These are phyloP conservation scores for Mortierella sp. DNA, from an alignment of 371 early-diverging fungal genomes.

Conservation along the genomic window DNA sequence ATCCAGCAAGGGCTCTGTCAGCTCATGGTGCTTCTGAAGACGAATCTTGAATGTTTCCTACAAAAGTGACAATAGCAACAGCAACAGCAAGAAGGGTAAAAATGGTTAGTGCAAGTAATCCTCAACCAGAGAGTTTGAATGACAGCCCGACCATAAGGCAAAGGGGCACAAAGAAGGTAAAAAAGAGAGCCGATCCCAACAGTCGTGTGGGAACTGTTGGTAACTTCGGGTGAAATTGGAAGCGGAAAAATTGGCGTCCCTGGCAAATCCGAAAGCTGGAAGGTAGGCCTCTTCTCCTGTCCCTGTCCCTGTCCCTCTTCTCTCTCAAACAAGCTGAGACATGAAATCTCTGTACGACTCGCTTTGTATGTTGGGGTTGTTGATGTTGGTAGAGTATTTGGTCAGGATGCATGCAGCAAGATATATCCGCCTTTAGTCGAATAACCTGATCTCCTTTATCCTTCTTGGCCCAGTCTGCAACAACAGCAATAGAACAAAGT, in stretches of 20 bases:
- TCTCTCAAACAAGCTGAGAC: not conserved
- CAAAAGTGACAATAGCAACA: not conserved
- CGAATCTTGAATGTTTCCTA: constrained; percentile 86
- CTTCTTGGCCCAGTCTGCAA: no score
- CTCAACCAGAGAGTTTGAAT: not conserved
- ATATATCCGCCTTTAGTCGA: not conserved
- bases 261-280: not conserved
- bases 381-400: not conserved
- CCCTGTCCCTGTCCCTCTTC: not conserved
- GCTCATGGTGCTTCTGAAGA: constrained; percentile 80
- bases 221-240: constrained; percentile 34
- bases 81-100: not conserved
- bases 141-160: not conserved
- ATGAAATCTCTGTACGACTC: not conserved
- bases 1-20: constrained; percentile 86
- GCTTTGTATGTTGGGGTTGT: not conserved
- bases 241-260: not conserved
- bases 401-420: not conserved
- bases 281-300: not conserved
- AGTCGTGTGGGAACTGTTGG: not conserved
- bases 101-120: not conserved
- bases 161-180: not conserved
- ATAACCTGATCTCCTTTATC: not conserved
- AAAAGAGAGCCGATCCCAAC: not conserved
- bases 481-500: no score